Evolutionary conservation across 2,329 filamentous ascomycete species (phyloP), one percentile per base, ranked within the genome.

Genomic region (Pseudogymnoascus sp.): DNA sequence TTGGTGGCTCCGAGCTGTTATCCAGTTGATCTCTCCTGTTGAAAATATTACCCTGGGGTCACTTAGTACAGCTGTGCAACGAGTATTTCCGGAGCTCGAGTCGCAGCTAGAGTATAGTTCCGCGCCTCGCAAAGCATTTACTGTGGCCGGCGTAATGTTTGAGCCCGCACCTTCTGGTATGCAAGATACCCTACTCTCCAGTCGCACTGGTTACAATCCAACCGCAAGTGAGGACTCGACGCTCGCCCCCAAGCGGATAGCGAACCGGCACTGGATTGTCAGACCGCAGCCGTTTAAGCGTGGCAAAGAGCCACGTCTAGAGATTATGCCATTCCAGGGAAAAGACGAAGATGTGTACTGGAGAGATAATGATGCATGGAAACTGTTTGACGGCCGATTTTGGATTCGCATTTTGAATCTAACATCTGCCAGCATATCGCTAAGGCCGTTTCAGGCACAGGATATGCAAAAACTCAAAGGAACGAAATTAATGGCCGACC

Each of bases 361-460:
- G 65, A 63, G 65, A 39, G 6, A n/a, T 41, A 39, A 60, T 19
- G 29, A 55, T 3, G 58, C 67, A 2, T 74, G 71, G 70, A 60
- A 52, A 4, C 65, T 61, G 3, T 88, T 80, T 74, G 85, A 88
- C 70, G 81, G 83, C 0, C 81, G 85, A 2, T 88, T 80, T 72
- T 88, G 85, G 85, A 72, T 87, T 14, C 76, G 78, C 14, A 62
- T 84, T 12, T 39, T 63, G 55, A 70, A 68, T 52, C 49, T 23
- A 8, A 38, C 61, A 8, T 14, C 23, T 21, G 4, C 3, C 6
- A 55, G 60, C 3, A 16, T 70, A 8, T 31, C 19, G 1, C 10
- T 73, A 10, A 64, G 69, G 39, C 66, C 65, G 1, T 65, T 71
- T 23, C 7, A 21, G 1, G n/a, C 52, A 59, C 29, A 60, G 2